Evolutionary conservation across 768 basidiomycete species (phyloP).

Genomic region (Exsudoporus frostii): DNA sequence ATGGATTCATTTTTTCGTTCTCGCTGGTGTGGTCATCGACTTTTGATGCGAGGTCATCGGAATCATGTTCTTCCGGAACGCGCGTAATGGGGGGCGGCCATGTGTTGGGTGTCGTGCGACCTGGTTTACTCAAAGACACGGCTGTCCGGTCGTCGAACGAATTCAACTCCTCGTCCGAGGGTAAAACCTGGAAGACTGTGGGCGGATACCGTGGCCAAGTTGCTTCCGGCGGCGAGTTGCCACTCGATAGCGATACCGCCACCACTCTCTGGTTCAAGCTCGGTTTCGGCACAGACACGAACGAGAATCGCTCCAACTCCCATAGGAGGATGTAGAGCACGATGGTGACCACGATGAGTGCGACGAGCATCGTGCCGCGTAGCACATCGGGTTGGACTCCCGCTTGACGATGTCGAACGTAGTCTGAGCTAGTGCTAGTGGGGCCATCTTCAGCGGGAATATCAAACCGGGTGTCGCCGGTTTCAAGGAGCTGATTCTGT

Average conservation of each 20-base stretch:
- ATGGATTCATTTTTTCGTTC: background rate
- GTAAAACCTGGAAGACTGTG: background rate
- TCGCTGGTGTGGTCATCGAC: background rate
- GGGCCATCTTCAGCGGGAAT: background rate
- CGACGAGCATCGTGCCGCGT: constrained; percentile 14
- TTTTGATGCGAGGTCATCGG: background rate
- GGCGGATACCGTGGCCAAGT: background rate
- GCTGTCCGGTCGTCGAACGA: background rate
- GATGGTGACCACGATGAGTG: constrained; percentile 18
- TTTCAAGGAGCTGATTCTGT: background rate
- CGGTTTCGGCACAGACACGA: background rate
- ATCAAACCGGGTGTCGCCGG: background rate
- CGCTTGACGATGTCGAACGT: constrained; percentile 5
- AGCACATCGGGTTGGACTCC: constrained; percentile 4
- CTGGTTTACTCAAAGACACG: background rate
- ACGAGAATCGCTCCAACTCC: constrained; percentile 15
- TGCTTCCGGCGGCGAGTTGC: background rate
- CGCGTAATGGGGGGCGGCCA: constrained; percentile 37
- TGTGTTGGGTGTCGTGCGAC: background rate
- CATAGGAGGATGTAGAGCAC: constrained; percentile 23
- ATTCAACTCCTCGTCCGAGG: background rate
- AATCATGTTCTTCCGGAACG: constrained; percentile 27
- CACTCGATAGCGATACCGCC: background rate
- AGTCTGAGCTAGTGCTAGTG: background rate
- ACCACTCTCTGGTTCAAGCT: background rate